These are phyloP conservation scores for Phytophthora sp. DNA, from an alignment of 352 stramenopile genomes.

Conservation along the genomic window DNA sequence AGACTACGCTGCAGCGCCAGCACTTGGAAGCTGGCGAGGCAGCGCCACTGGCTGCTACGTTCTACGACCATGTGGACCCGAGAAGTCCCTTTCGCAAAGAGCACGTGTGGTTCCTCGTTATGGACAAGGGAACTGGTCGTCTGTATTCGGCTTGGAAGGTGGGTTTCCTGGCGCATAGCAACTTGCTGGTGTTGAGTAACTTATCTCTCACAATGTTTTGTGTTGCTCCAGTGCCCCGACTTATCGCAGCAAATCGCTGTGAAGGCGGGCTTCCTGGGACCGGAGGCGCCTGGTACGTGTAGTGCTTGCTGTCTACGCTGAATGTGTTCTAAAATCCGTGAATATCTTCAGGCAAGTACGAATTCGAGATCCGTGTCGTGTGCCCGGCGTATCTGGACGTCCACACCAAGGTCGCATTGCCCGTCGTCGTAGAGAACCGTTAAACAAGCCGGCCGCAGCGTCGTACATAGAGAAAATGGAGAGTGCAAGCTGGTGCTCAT, in stretches of 20 bases:
- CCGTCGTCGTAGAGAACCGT: slow-evolving; percentile 49
- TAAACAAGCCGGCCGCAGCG: slow-evolving; percentile 3
- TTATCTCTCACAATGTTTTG: background rate
- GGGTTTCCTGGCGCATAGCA: background rate
- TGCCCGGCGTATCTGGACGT: slow-evolving; percentile 69
- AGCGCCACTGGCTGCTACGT: slow-evolving; percentile 62
- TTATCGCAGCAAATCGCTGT: slow-evolving; percentile 53
- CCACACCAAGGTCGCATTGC: slow-evolving; percentile 42
- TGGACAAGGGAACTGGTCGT: slow-evolving; percentile 61
- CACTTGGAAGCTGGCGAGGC: slow-evolving; percentile 48
- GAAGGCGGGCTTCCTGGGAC: slow-evolving; percentile 70
- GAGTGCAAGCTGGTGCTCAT: slow-evolving; percentile 1
- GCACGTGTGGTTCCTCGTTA: slow-evolving; percentile 72
- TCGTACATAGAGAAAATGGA: slow-evolving; percentile 6
- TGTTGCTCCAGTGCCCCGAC: slow-evolving; percentile 49
- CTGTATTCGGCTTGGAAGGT: slow-evolving; percentile 79
- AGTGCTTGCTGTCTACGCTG: background rate
- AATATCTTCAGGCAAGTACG: slow-evolving; percentile 58
- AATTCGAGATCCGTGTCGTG: slow-evolving; percentile 78
- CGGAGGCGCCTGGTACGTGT: slow-evolving; percentile 54
- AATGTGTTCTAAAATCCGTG: background rate
- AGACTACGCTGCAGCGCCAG: slow-evolving; percentile 55
- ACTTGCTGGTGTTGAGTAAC: background rate
- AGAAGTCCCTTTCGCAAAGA: slow-evolving; percentile 77
- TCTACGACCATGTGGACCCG: slow-evolving; percentile 76